Conservation (phyloP, 768 basidiomycete species). For the Lentinula aciculospora region DNA sequence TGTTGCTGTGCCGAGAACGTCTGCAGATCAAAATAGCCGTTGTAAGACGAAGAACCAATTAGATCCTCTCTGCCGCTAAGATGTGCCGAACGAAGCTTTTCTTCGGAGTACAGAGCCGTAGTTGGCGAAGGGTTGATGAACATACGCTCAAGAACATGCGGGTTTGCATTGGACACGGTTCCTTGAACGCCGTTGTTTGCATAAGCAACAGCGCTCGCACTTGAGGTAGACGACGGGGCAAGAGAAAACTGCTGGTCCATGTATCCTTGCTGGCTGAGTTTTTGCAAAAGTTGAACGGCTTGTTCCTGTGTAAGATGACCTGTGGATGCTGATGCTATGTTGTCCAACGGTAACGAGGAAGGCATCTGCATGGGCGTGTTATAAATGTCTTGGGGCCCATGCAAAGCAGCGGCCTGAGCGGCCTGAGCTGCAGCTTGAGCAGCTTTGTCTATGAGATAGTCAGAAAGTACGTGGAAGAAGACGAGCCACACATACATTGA, state of each 20-base stretch:
- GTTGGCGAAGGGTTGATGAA: constrained; percentile 12
- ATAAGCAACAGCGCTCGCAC: constrained; percentile 5
- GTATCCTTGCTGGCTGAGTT: constrained; percentile 39
- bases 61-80: constrained; percentile 11
- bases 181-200: constrained; percentile 5
- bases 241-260: constrained; percentile 15
- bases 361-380: constrained; percentile 9
- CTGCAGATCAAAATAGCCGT: constrained; percentile 8
- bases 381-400: constrained; percentile 18
- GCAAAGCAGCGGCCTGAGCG: constrained; percentile 69
- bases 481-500: constrained; percentile 57
- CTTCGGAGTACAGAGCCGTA: constrained; percentile 9
- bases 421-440: constrained; percentile 86
- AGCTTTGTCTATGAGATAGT: constrained; percentile 62
- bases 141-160: constrained; percentile 2
- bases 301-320: constrained; percentile 53
- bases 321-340: constrained; percentile 16
- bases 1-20: constrained; percentile 6
- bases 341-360: neutral
- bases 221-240: neutral
- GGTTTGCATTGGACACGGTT: too few species aligned
- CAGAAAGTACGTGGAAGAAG: neutral
- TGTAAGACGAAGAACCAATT: neutral
- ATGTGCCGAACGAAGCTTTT: constrained; percentile 13
- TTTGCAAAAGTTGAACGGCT: constrained; percentile 56